Base-by-base conservation (phyloP, 164 flowering plant species). In the Aristolochia fimbriata region DNA sequence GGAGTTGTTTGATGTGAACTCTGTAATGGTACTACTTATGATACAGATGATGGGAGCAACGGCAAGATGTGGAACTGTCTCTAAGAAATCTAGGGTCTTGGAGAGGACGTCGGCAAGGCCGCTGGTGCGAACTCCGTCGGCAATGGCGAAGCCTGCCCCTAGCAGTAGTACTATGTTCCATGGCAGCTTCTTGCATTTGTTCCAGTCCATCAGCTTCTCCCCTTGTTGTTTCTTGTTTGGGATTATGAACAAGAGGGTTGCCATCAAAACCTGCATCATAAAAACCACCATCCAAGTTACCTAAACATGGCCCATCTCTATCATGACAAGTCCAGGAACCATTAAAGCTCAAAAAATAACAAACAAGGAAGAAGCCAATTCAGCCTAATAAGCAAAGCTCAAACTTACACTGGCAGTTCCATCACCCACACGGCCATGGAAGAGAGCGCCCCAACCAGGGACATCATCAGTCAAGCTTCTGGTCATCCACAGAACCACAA, bases 131-230 rank as follows among this genome's bases (percentile, higher is more conserved):
- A 92, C 93, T 4, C 96, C 96, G 0, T 87, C 86, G 0, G 96
- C 96, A 7, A 91, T 83, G 70, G 98, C 98, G 10, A 91, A 86
- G 8, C 98, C 98, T 2, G 98, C 98, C 1, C 98, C 98, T 6
- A 88, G 76, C 4, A 92, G 72, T 27, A 88, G 66, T 13, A 92
- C 67, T 22, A 88, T 80, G 80, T 62, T 75, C 98, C 95, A 91
- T 30, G 92, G 96, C 1, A 91, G 74, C 67, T 81, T 91, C 84
- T 87, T 88, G 91, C 98, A 91, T 63, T 91, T 85, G 83, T 76
- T 83, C 98, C 98, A 91, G 71, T 91, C 98, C 98, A 91, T 91
- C 54, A 88, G 61, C 63, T 85, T 87, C 77, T 85, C 95, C 9
- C 91, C 87, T 46, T 76, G 64, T 15, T 71, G 68, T 65, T 83